Base-by-base conservation (phyloP, 768 basidiomycete genomes). In the Hygrocybe coccinea region DNA sequence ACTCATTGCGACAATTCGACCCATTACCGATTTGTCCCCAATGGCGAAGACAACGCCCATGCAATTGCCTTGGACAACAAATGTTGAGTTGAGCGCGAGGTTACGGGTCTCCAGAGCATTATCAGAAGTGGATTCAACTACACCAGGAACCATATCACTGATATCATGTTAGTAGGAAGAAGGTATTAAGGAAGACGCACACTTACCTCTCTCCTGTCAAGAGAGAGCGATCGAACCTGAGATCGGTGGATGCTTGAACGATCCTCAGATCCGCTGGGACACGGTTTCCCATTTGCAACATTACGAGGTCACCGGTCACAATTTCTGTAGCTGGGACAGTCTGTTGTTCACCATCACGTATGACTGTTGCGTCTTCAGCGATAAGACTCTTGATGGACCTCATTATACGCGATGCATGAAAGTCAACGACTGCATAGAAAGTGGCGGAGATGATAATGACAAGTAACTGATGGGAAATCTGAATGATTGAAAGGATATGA, bases 221-320 rank as follows among this genome's bases (percentile, higher is more conserved):
- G 66, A 81, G 85, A 57, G 83, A 84, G 62, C 86, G 86, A 67
- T 87, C 85, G 49, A 87, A 78, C 65, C 85, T 86, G 52, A 87
- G 70, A 60, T 87, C 85, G 5, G 76, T 78, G 1, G 83, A 65
- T 2, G 80, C 75, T 61, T 84, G 82, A 12, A 86, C 54, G 34
- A 86, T 65, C 72, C 77, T 19, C 47, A 85, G 66, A 65, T 87
- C 85, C 9, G 85, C 85, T 0, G 85, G 85, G 2, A 83, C 85
- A 69, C 86, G 86, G 68, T 86, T 83, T 25, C 85, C 85, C 48
- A 74, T 78, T 48, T 83, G 82, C 47, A 87, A 60, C 24, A 86
- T 71, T 2, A 87, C 84, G 44, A 87, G 62, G 64, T 87, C 85
- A 19, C 85, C 85, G 59, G 79, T 82, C 25, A 87, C 85, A 1